Evolutionary conservation across 176 grass and related monocot genomes (phyloP), one percentile per base, ranked within the genome.

Genomic region (Aegilops sharonensis): DNA sequence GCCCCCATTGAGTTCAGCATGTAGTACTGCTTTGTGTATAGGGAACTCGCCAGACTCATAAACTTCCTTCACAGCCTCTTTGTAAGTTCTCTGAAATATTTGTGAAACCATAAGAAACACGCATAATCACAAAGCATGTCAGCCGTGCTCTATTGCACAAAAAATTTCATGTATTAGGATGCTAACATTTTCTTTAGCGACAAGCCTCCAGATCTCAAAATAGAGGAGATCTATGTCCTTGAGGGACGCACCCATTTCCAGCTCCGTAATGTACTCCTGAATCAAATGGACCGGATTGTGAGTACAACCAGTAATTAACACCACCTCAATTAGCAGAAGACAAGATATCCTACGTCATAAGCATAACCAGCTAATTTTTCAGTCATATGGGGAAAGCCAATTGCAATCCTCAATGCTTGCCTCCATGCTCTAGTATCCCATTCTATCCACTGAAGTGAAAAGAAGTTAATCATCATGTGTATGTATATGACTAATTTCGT

Each of bases 331-430:
- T 60, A 25, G 71, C 36, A 85, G 8, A 34, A 30, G 24, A 77
- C 1, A n/a, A 6, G 1, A 67, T 8, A 64, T 14, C 37, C 21
- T 75, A 84, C 82, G 6, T 23, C 4, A 52, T 85, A 77, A 45
- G 60, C 83, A 74, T 10, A 40, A 50, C 0, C 5, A 45, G 60
- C 72, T 67, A 85, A 77, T 67, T 4, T 0, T 7, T 20, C 1
- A 67, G 43, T 47, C 42, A 85, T 78, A 56, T 78, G 45, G 6
- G 9, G 52, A 24, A 85, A 57, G 4, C 17, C 4, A 39, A 45
- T 47, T 39, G 73, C 83, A 57, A 85, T 85, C 83, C 67, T 78
- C 12, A 29, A 25, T 9, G 83, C 73, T 85, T 85, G 83, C 8
- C 3, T 3, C 47, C 8, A 50, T 56, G 12, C 42, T 48, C 60